Evolutionary conservation across 1,139 yeast genomes (phyloP).

Genomic region (Candida sp.): DNA sequence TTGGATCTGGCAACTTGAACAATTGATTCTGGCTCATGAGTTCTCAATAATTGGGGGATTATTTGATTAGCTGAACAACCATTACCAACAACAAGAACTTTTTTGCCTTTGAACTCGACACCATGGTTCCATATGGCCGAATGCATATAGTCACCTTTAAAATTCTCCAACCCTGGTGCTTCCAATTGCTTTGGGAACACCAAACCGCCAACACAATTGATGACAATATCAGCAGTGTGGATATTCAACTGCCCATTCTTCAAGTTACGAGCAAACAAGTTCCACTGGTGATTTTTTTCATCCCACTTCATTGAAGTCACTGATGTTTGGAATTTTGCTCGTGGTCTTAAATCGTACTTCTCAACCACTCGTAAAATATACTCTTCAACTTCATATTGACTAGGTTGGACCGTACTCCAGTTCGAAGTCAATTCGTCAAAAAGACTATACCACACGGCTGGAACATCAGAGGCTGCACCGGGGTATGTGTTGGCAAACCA

Average conservation of each 20-base stretch:
- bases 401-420: slow-evolving; percentile 47
- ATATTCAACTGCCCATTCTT: slow-evolving; percentile 26
- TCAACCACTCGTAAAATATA: slow-evolving; percentile 39
- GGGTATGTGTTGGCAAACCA: slow-evolving; percentile 56
- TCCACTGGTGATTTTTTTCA: slow-evolving; percentile 36
- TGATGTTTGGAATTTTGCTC: slow-evolving; percentile 26
- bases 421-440: slow-evolving; percentile 36
- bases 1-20: slow-evolving; percentile 35
- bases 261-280: slow-evolving; percentile 26
- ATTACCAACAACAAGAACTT: slow-evolving; percentile 39
- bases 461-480: slow-evolving; percentile 52
- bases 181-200: slow-evolving; percentile 30
- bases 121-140: slow-evolving; percentile 46
- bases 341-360: slow-evolving; percentile 27
- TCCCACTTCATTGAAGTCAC: slow-evolving; percentile 27
- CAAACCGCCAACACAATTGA: slow-evolving; percentile 37
- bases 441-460: slow-evolving; percentile 47
- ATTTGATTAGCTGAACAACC: slow-evolving; percentile 46
- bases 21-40: slow-evolving; percentile 23
- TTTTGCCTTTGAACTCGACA: slow-evolving; percentile 31
- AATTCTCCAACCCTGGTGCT: slow-evolving; percentile 36
- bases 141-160: slow-evolving; percentile 45
- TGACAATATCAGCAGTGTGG: slow-evolving; percentile 28
- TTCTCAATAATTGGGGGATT: slow-evolving; percentile 29
- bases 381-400: slow-evolving; percentile 46